Evolutionary conservation across 1,284 basidiomycete species (phyloP).

Genomic region (Pseudozyma tsukubaensis): DNA sequence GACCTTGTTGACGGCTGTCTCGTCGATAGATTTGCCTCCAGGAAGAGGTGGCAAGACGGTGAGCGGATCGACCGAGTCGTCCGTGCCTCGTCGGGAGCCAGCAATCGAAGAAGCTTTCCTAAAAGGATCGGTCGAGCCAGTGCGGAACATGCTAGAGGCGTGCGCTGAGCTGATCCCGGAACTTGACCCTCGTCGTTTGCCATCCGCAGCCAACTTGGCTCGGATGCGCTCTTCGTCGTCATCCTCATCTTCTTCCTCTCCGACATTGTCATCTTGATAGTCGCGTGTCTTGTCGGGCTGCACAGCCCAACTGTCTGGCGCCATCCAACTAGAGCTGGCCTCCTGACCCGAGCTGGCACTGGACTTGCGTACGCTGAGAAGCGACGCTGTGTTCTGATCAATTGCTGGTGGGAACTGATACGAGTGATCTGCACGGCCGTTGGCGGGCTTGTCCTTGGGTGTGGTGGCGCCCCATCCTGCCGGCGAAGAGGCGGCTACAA

Average conservation of each 20-base stretch:
- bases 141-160: slow-evolving; percentile 44
- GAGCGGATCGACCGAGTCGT: slow-evolving; percentile 47
- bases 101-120: slow-evolving; percentile 28
- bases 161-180: slow-evolving; percentile 39
- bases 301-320: slow-evolving; percentile 68
- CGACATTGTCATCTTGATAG: slow-evolving; percentile 54
- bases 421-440: slow-evolving; percentile 37
- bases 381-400: slow-evolving; percentile 13
- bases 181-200: slow-evolving; percentile 33
- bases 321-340: slow-evolving; percentile 63
- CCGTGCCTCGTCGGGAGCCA: slow-evolving; percentile 46
- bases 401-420: slow-evolving; percentile 50
- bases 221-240: slow-evolving; percentile 17
- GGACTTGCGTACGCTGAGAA: slow-evolving; percentile 48
- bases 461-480: slow-evolving; percentile 16
- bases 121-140: slow-evolving; percentile 36
- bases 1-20: slow-evolving; percentile 24
- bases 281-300: slow-evolving; percentile 55
- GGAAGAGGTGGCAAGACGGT: slow-evolving; percentile 23
- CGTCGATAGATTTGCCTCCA: slow-evolving; percentile 30
- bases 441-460: slow-evolving; percentile 21
- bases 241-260: slow-evolving; percentile 55
- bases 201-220: slow-evolving; percentile 25
- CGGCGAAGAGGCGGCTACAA: slow-evolving; percentile 8
- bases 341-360: slow-evolving; percentile 53